Percentiles rank a stretch among this genome's conserved stretches.
Conservation (phyloP, 140 eudicot genomes). For the Erigeron philadelphicus region DNA sequence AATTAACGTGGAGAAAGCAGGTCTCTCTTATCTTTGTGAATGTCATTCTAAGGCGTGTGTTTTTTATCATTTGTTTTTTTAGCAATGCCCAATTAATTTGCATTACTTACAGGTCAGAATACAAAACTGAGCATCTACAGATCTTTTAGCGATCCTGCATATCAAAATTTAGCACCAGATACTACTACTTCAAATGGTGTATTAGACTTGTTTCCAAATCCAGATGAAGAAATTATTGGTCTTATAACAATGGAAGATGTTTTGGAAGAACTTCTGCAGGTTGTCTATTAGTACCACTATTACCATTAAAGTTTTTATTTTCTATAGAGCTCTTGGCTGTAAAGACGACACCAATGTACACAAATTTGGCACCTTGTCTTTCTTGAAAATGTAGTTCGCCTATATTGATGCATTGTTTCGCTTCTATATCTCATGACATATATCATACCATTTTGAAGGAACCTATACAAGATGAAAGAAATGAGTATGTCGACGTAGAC, state of each 20-base stretch:
- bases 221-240: constrained; percentile 58
- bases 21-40: constrained; percentile 18
- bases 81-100: constrained; percentile 5
- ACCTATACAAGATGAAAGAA: constrained; percentile 65
- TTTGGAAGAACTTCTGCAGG: constrained; percentile 65
- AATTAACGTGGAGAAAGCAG: constrained; percentile 32
- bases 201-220: constrained; percentile 28
- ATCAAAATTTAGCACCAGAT: constrained; percentile 28
- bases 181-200: constrained; percentile 16
- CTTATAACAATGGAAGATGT: constrained; percentile 82
- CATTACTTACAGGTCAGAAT: constrained; percentile 24
- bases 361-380: neutral
- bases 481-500: constrained; percentile 57
- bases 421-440: neutral
- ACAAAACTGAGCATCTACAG: constrained; percentile 34
- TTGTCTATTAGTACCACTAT: constrained; percentile 17
- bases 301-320: neutral
- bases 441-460: constrained; percentile 37
- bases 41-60: neutral
- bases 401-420: neutral
- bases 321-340: neutral
- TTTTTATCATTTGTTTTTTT: neutral
- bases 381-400: neutral
- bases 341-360: neutral
- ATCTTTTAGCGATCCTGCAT: constrained; percentile 31